Evolutionary conservation across 768 basidiomycete genomes (phyloP).

Genomic region (Rhizopogon vinicolor): DNA sequence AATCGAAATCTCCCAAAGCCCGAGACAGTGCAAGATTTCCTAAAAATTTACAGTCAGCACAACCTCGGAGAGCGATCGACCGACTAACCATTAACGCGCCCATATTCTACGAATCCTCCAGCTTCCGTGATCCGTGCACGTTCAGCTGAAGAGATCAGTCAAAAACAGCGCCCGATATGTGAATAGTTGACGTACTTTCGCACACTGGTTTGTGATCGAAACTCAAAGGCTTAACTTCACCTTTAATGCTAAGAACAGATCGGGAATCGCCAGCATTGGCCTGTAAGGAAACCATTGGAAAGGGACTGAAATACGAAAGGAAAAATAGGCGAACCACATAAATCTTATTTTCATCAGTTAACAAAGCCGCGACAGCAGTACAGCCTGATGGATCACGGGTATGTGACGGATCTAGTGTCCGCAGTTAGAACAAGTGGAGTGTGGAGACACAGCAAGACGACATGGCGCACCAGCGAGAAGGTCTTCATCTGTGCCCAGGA

Average conservation of each 20-base stretch:
- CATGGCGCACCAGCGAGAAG: constrained; percentile 66
- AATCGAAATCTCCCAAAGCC: constrained; percentile 96
- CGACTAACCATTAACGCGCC: constrained; percentile 88
- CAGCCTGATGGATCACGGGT: constrained; percentile 92
- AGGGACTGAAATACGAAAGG: not conserved
- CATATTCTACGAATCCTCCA: constrained; percentile 95
- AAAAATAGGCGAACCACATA: constrained; percentile 57
- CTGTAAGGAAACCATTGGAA: constrained; percentile 35
- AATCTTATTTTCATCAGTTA: constrained; percentile 75
- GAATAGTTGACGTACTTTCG: constrained; percentile 47
- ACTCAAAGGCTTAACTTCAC: constrained; percentile 84
- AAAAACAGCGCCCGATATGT: constrained; percentile 1
- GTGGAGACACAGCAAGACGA: not conserved
- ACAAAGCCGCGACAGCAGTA: constrained; percentile 86
- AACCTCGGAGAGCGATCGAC: not conserved
- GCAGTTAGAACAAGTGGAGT: not conserved
- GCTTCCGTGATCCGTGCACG: constrained; percentile 81
- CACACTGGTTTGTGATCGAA: constrained; percentile 95
- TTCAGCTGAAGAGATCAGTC: constrained; percentile 50
- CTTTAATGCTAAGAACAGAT: constrained; percentile 80
- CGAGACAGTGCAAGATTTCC: constrained; percentile 95
- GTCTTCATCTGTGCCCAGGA: constrained; percentile 94
- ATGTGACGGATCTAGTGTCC: constrained; percentile 69
- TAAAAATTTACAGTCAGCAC: constrained; percentile 23
- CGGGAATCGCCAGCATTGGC: constrained; percentile 98